Conservation (phyloP, 1,284 basidiomycete genomes). For the Boletellus deceptivus region DNA sequence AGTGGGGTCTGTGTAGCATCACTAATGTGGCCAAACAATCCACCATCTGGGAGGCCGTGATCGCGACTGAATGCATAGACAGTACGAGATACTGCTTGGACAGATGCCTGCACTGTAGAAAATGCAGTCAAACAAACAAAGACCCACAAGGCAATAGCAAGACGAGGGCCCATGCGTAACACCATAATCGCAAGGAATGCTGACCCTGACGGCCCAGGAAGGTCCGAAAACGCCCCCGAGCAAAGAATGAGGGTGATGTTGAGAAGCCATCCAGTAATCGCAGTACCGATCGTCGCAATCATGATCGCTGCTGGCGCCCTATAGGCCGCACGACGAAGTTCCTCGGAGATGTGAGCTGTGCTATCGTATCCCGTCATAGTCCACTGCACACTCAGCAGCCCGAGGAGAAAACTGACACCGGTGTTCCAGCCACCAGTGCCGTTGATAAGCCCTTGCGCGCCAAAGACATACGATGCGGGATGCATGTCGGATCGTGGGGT, state of each 20-base stretch:
- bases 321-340: slow-evolving; percentile 75
- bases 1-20: slow-evolving; percentile 63
- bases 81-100: slow-evolving; percentile 86
- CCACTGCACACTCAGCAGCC: slow-evolving; percentile 89
- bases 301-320: slow-evolving; percentile 58
- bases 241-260: slow-evolving; percentile 84
- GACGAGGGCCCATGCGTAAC: slow-evolving; percentile 67
- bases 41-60: slow-evolving; percentile 46
- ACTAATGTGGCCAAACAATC: slow-evolving; percentile 68
- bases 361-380: slow-evolving; percentile 82
- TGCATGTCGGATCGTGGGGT: slow-evolving; percentile 83
- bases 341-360: slow-evolving; percentile 89
- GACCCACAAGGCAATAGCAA: slow-evolving; percentile 72
- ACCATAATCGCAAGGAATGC: slow-evolving; percentile 61
- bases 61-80: slow-evolving; percentile 91
- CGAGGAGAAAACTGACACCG: slow-evolving; percentile 85
- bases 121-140: slow-evolving; percentile 81
- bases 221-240: slow-evolving; percentile 64
- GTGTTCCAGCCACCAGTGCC: slow-evolving; percentile 78
- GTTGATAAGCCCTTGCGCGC: slow-evolving; percentile 65
- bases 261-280: slow-evolving; percentile 78
- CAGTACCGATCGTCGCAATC: slow-evolving; percentile 87
- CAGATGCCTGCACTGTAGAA: slow-evolving; percentile 77
- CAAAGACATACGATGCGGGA: slow-evolving; percentile 74
- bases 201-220: slow-evolving; percentile 64